Base-by-base conservation (phyloP, 78 protist genomes). In the Tieghemostelium lacteum region DNA sequence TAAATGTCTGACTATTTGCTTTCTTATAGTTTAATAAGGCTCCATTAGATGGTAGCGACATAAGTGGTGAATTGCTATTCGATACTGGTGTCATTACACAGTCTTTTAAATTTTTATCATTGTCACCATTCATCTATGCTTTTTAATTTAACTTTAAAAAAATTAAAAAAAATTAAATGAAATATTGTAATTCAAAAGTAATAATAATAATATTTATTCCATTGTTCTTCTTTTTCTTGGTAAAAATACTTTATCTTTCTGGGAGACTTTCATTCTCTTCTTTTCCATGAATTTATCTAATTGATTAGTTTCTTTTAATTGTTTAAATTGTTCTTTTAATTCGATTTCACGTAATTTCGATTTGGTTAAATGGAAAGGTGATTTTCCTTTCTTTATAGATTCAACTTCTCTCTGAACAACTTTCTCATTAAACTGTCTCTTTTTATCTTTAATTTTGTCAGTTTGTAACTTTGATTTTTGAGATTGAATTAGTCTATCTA, bases 261-360 rank as follows among this genome's bases (percentile, higher is more conserved):
- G n/a, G 19, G 89, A 69, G 8, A 58, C 20, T 49, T 31, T 83
- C 39, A 69, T 37, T 49, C 89, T 67, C 69, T 63, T 83, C 55
- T 60, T 69, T 42, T 83, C 89, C 78, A 83, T 83, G 42, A 54
- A 83, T 58, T 66, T 57, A n/a, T 69, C 89, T 31, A 83, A 57
- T 69, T 69, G 39, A 26, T 42, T 42, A 0, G 57, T 57, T 0
- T 22, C n/a, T 42, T 83, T 83, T 17, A 83, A 65, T 83, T 83
- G 63, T 57, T 83, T 83, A 42, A 33, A 83, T 42, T 69, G 63
- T 57, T 83, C 89, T 83, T 83, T 49, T 1, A 83, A 20, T 69
- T 66, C 89, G 16, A 83, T n/a, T 26, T 83, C 77, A 28, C 64
- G 66, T 1, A 83, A 16, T 57, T 45, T 49, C 12, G 45, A 49